Percentiles rank a stretch among this genome's conserved stretches.
Conservation (phyloP, 2,329 filamentous ascomycete genomes). For the Cercospora sojina region DNA sequence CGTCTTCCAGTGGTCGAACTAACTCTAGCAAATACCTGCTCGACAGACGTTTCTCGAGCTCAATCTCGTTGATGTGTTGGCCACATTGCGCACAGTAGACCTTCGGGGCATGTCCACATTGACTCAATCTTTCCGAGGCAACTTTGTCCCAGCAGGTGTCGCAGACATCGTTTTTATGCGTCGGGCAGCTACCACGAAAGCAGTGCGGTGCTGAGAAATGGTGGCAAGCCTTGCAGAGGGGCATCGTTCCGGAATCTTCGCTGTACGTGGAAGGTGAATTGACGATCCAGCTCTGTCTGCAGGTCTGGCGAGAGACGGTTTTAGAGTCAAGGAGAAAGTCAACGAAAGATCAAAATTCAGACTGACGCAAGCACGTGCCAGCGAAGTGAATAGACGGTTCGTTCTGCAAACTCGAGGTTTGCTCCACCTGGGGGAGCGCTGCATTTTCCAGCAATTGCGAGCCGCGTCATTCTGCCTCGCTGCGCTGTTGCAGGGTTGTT, state of each 20-base stretch:
- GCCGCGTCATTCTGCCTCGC: background rate
- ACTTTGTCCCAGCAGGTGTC: background rate
- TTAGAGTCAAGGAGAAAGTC: background rate
- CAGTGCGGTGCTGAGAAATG: background rate
- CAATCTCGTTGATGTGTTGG: background rate
- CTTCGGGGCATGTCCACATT: background rate
- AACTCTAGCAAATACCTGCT: background rate
- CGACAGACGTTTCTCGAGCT: background rate
- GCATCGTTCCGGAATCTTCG: background rate
- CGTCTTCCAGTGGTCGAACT: background rate
- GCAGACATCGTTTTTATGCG: background rate
- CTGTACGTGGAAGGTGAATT: background rate
- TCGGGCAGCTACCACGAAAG: background rate
- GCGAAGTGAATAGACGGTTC: background rate
- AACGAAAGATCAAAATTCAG: background rate
- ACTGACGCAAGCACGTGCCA: background rate
- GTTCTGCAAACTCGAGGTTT: background rate
- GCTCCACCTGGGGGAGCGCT: background rate
- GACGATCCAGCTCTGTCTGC: background rate
- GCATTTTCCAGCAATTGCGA: background rate
- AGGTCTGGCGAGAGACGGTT: background rate
- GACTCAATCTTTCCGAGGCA: background rate
- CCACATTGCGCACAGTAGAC: background rate
- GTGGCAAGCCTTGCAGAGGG: background rate
- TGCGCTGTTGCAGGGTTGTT: background rate